A percentile compares a stretch with the other conserved stretches of the same genome.
Conservation (phyloP, 2,329 filamentous ascomycete species). For the Beauveria sp. region DNA sequence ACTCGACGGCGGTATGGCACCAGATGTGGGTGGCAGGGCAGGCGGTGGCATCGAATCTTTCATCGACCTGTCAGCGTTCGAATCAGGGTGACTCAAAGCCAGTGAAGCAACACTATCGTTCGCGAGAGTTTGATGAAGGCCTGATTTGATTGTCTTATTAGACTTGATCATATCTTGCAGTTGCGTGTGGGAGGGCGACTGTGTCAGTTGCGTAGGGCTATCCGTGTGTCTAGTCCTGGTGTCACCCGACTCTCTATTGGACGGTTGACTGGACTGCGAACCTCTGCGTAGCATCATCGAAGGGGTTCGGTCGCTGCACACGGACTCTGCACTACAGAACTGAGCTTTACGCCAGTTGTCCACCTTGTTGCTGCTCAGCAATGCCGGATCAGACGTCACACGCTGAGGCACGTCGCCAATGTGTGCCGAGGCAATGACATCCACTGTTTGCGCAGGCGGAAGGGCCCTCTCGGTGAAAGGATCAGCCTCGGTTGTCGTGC, state of each 20-base stretch:
- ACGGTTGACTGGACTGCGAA: conserved; percentile 46
- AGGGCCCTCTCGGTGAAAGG: conserved; percentile 18
- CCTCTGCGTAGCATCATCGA: conserved; percentile 29
- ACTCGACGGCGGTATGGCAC: conserved; percentile 18
- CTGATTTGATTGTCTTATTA: conserved; percentile 50
- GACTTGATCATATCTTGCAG: conserved; percentile 54
- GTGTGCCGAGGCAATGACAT: conserved; percentile 15
- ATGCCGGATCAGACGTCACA: conserved; percentile 26
- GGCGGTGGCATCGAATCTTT: conserved; percentile 22
- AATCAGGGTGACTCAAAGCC: conserved; percentile 43
- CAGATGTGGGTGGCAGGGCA: conserved; percentile 16
- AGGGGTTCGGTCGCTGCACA: conserved; percentile 30
- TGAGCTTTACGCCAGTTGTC: conserved; percentile 47
- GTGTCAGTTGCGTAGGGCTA: conserved; percentile 49
- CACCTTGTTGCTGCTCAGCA: conserved; percentile 31
- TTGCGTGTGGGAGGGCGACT: conserved; percentile 45
- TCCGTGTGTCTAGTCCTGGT: conserved; percentile 36
- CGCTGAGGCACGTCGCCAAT: conserved; percentile 21
- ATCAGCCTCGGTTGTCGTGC: conserved; percentile 24
- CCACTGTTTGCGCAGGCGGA: conserved; percentile 16
- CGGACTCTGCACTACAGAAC: conserved; percentile 40
- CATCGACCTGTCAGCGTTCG: conserved; percentile 30
- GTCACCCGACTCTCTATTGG: conserved; percentile 39
- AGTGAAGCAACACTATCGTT: conserved; percentile 53
- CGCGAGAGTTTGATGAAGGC: conserved; percentile 44